Evolutionary conservation across 495 filamentous ascomycete genomes (phyloP).

Genomic region (Monascus purpureus): DNA sequence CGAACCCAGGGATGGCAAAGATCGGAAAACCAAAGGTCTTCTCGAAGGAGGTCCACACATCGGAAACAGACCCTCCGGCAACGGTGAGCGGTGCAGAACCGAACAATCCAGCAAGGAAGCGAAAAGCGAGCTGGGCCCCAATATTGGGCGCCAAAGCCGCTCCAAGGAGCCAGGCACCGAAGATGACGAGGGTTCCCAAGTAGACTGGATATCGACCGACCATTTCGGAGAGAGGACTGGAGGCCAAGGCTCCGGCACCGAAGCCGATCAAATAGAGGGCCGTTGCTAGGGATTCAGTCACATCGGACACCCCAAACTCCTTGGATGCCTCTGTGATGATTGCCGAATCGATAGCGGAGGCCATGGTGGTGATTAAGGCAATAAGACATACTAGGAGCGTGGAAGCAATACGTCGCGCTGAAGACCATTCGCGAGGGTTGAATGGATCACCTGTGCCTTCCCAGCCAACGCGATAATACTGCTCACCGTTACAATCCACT

Average conservation of each 20-base stretch:
- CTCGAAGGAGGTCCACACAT: slow-evolving; percentile 25
- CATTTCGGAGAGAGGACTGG: slow-evolving; percentile 44
- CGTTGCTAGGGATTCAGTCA: slow-evolving; percentile 1
- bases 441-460: neutral
- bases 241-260: slow-evolving; percentile 35
- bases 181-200: slow-evolving; percentile 32
- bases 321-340: neutral
- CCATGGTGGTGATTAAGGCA: neutral
- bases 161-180: slow-evolving; percentile 39
- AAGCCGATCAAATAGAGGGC: slow-evolving; percentile 22
- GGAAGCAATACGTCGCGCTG: neutral
- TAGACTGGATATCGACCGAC: slow-evolving; percentile 34
- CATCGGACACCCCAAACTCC: slow-evolving; percentile 1
- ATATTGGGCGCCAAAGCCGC: slow-evolving; percentile 35
- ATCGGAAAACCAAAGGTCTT: neutral
- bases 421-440: neutral
- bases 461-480: neutral
- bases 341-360: slow-evolving; percentile 1
- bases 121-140: slow-evolving; percentile 26
- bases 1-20: neutral
- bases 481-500: neutral
- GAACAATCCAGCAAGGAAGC: slow-evolving; percentile 32
- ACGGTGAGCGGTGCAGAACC: slow-evolving; percentile 30
- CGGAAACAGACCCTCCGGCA: slow-evolving; percentile 36
- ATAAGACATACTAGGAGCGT: neutral